phyloP scores from a whole-genome alignment of 1,139 yeast genomes.

The Saccharomyces hybrid region DNA sequence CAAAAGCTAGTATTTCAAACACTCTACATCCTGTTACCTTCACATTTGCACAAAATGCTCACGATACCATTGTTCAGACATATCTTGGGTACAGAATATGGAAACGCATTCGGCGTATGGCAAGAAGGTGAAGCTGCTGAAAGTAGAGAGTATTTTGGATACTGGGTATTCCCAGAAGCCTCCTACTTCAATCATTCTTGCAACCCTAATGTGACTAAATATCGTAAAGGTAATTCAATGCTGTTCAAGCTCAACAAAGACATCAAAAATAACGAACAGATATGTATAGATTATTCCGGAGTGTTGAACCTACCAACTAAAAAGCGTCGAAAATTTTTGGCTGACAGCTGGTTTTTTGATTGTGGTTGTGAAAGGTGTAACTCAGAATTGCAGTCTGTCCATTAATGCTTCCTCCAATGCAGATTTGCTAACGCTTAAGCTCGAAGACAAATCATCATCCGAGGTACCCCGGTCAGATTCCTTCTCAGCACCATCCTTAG shows the following conservation, averaged over 20 bases:
- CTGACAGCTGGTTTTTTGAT: slow-evolving; percentile 53
- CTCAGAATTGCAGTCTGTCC: slow-evolving; percentile 28
- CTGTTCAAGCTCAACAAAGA: slow-evolving; percentile 32
- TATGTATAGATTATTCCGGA: slow-evolving; percentile 59
- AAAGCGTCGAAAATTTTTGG: slow-evolving; percentile 40
- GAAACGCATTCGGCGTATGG: slow-evolving; percentile 77
- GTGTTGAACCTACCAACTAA: slow-evolving; percentile 38
- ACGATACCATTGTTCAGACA: slow-evolving; percentile 39
- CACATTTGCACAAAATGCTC: slow-evolving; percentile 35
- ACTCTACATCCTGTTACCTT: slow-evolving; percentile 39
- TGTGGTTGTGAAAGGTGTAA: slow-evolving; percentile 49
- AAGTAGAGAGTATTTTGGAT: slow-evolving; percentile 59
- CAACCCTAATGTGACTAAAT: slow-evolving; percentile 41
- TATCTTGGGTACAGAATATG: slow-evolving; percentile 54
- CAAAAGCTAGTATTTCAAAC: slow-evolving; percentile 48
- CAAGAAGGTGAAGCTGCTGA: slow-evolving; percentile 37
- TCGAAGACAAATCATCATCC: slow-evolving; percentile 24
- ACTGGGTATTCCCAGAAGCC: slow-evolving; percentile 58
- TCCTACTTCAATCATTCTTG: slow-evolving; percentile 69
- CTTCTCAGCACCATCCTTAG: slow-evolving; percentile 2
- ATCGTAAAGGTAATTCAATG: slow-evolving; percentile 33
- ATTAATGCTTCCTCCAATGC: slow-evolving; percentile 41
- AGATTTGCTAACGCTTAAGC: slow-evolving; percentile 37
- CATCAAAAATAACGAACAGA: slow-evolving; percentile 41
- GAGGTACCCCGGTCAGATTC: slow-evolving; percentile 8